Base-by-base conservation (phyloP, 768 basidiomycete species). In the Suillus tomentosus region DNA sequence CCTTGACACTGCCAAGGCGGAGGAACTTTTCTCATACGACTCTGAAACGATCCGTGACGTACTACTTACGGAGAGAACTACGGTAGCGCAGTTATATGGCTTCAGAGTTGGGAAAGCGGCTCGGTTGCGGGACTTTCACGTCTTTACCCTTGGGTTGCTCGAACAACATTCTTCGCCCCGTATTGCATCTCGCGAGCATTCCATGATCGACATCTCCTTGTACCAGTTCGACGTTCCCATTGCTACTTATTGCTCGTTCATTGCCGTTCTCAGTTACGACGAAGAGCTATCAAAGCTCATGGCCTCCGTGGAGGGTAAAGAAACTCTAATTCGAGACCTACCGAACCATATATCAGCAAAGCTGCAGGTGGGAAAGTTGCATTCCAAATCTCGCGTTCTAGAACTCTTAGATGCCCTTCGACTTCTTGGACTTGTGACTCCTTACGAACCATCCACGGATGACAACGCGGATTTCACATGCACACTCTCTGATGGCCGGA, bases 41-140 rank as follows among this genome's bases (percentile, higher is more conserved):
- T 85, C 85, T 63, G 72, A 79, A 22, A 82, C 80, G 9, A 81
- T 90, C 63, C 82, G 85, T 40, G 83, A 87, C 24, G 81, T 85
- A 39, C 79, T 94, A 62, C 76, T 91, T n/a, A 81, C 83, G 3
- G 91, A 96, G 71, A 81, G 84, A 54, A 85, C 85, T 34, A 88
- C 91, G 3, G 70, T 89, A n/a, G 82, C 85, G 3, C 92, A 94
- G 67, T 67, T 85, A 36, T 91, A 91, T 71, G 94, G 93, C 15
- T 93, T 84, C 74, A 82, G 90, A 51, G 79, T 85, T 15, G 92
- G 89, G 15, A 87, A 87, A 69, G 81, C 83, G 37, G 77, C 86
- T 1, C 83, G 94, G 51, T 84, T 86, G 19, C 84, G 86, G 34
- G 80, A 85, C 64, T 76, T 93, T 1, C 91, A 94, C 70, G 74